These are phyloP conservation scores for Zanthoxylum bungeanum DNA, from an alignment of 345 rosid species.

Conservation along the genomic window DNA sequence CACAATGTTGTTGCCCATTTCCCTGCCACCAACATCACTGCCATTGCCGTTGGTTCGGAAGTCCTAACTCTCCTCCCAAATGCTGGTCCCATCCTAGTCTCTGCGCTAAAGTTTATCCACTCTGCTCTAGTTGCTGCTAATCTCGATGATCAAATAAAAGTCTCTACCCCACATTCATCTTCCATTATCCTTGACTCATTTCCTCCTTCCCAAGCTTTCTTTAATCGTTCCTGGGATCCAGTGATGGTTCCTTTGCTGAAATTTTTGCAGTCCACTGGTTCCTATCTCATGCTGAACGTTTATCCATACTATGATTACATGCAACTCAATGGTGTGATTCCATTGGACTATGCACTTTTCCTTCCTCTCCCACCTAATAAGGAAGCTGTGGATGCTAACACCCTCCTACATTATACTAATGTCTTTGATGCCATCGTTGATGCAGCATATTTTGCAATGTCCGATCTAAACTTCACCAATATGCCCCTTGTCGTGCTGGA, in stretches of 20 bases:
- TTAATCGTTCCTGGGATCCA: conserved; percentile 85
- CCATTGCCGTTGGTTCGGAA: conserved; percentile 88
- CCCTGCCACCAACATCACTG: conserved; percentile 92
- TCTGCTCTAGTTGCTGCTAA: conserved; percentile 89
- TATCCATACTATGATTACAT: conserved; percentile 88
- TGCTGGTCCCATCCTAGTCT: conserved; percentile 78
- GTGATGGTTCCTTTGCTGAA: conserved; percentile 89
- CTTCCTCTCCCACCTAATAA: conserved; percentile 87
- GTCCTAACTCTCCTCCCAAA: conserved; percentile 68
- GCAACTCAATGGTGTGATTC: conserved; percentile 69
- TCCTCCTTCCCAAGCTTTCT: conserved; percentile 99
- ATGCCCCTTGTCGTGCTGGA: conserved; percentile 74
- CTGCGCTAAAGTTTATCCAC: conserved; percentile 79
- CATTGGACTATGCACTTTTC: conserved; percentile 90
- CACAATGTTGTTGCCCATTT: conserved; percentile 77
- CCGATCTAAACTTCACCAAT: conserved; percentile 77
- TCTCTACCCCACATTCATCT: conserved; percentile 86
- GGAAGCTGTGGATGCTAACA: conserved; percentile 96
- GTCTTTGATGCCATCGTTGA: conserved; percentile 94
- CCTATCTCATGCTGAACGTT: conserved; percentile 83
- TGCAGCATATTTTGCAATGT: conserved; percentile 91
- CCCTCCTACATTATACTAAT: conserved; percentile 87
- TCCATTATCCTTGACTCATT: conserved; percentile 89
- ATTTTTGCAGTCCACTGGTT: conserved; percentile 74
- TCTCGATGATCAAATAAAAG: conserved; percentile 81